Evolutionary conservation across 108 stramenopile genomes (phyloP).

Genomic region (Aureococcus anophagefferens): DNA sequence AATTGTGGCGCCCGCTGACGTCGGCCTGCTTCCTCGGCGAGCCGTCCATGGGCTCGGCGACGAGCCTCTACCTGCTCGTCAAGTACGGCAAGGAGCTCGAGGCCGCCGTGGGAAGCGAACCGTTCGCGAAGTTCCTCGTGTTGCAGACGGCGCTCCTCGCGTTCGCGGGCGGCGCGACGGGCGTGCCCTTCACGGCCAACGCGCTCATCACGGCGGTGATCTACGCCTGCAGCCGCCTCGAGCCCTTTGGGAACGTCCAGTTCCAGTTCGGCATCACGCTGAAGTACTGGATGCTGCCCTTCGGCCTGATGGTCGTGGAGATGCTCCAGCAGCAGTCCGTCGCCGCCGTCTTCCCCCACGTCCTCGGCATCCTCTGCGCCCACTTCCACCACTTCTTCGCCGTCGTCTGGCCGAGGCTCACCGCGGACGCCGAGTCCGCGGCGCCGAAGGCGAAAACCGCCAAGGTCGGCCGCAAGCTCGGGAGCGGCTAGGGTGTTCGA

Average conservation of each 20-base stretch:
- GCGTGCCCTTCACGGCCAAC: constrained; percentile 3
- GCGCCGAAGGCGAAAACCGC: too few relatives aligned
- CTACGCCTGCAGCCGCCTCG: neutral
- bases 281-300: constrained; percentile 16
- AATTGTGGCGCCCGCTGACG: neutral
- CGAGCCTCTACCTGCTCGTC: neutral
- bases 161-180: neutral
- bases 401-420: neutral
- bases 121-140: constrained; percentile 2
- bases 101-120: neutral
- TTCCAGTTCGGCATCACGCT: constrained; percentile 20
- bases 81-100: constrained; percentile 14
- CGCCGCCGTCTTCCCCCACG: neutral
- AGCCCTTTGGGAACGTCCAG: constrained; percentile 5
- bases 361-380: neutral
- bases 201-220: constrained; percentile 12
- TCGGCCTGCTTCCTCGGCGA: neutral
- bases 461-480: too few relatives aligned
- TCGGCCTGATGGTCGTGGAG: constrained; percentile 7
- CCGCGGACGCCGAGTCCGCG: neutral
- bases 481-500: too few relatives aligned
- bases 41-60: neutral
- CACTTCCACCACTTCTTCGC: constrained; percentile 2
- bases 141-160: constrained; percentile 8
- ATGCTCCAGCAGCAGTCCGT: constrained; percentile 2